These are phyloP conservation scores for Aegilops longissima DNA, from an alignment of 176 grass and related monocot genomes.

Conservation along the genomic window DNA sequence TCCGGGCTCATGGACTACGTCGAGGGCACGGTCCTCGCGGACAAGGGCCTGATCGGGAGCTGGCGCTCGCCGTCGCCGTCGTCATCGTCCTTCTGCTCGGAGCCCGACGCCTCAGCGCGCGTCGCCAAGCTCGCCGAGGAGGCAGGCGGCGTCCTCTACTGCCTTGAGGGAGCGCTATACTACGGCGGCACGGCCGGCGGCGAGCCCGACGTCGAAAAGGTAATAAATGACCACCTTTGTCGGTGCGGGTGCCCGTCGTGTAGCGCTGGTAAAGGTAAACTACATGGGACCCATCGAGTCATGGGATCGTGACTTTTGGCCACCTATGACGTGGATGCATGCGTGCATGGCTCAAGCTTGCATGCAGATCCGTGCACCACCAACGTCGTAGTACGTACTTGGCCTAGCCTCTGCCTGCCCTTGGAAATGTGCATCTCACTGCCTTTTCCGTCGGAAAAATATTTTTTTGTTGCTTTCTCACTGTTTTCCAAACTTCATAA, in stretches of 20 bases:
- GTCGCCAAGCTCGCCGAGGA: slow-evolving; percentile 24
- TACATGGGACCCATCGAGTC: background rate
- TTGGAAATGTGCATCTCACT: background rate
- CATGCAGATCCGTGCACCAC: background rate
- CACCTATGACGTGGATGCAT: background rate
- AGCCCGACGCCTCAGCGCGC: background rate
- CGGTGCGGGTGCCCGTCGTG: background rate
- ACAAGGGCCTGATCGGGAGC: slow-evolving; percentile 30
- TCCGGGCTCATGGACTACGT: slow-evolving; percentile 60
- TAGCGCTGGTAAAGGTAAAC: background rate
- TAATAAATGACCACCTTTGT: background rate
- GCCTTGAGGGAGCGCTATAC: slow-evolving; percentile 58
- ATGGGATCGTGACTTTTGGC: background rate
- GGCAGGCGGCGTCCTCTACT: slow-evolving; percentile 47
- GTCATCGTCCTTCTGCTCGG: slow-evolving; percentile 31
- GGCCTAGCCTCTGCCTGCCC: slow-evolving; percentile 15
- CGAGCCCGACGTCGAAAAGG: slow-evolving; percentile 25
- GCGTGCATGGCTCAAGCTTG: background rate
- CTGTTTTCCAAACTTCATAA: no score
- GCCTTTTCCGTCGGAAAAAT: no score
- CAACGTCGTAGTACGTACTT: slow-evolving; percentile 28
- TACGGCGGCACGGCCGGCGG: slow-evolving; percentile 33
- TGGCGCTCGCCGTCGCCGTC: slow-evolving; percentile 40
- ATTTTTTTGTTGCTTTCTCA: no score
- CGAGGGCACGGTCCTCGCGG: slow-evolving; percentile 48